Evolutionary conservation across 441 rosid genomes (phyloP), one percentile per base, ranked within the genome.

Genomic region (Pelargonium cotyledonis): DNA sequence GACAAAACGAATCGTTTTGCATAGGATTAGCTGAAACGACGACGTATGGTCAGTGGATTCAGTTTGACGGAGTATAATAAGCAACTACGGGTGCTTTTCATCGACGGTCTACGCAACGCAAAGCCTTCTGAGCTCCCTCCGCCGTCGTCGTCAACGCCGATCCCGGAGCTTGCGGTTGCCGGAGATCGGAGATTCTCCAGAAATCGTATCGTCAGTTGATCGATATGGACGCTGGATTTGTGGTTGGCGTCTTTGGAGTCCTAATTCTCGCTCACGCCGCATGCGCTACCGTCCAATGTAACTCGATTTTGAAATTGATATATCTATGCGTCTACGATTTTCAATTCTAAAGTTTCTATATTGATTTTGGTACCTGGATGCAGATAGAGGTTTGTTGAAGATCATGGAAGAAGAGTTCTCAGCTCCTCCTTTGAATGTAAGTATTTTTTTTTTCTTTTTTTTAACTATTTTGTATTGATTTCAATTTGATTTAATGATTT

Each of bases 351-450:
- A 41, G 43, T 40, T 66, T 57, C 15, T 29, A 5, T 4, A 62
- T 35, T 70, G 9, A 11, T 49, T 57, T 72, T 21, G 62, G 26
- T 41, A 2, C 19, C 4, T 72, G 68, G 53, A 21, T 77, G 29
- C 82, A 95, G 98, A 86, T 80, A 85, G 92, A 79, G 94, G 97
- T 21, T 73, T 90, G 86, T 77, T 89, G 84, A 95, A 95, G 87
- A 95, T 90, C 69, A 89, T 80, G 83, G 98, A 90, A 74, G 99
- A 92, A 79, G 97, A 90, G 75, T 95, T 90, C 74, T 85, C 95
- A 1, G 81, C 90, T n/a, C 98, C 98, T 41, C 92, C 97, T 4
- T 62, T 86, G 66, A 83, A 82, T 76, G 99, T 95, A 4, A 49
- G 16, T 14, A 21, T 49, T 49, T 49, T 49, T 14, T 46, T 44